Base-by-base conservation (phyloP, 2,329 filamentous ascomycete genomes). In the Cercospora sp. region DNA sequence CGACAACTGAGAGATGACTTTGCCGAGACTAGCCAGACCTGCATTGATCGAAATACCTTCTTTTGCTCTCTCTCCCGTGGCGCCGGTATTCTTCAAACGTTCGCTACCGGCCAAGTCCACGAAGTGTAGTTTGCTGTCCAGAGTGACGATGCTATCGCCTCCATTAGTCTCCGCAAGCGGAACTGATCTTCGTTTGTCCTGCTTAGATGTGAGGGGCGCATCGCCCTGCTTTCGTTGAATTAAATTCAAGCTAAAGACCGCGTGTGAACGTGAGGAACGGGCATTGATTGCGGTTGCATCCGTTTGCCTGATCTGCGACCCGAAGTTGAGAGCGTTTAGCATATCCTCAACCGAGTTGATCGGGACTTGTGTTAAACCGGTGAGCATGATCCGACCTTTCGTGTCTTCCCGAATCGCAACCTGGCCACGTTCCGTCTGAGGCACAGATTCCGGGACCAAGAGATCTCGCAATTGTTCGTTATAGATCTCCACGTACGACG, bases 11-110 rank as follows among this genome's bases (percentile, higher is more conserved):
- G 95, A 97, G 76, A 99, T 99, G 79, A 99, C 95, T 80, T 99
- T 99, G 78, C 95, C 95, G 28, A 99, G 84, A 69, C 94, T 94
- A 60, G 95, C 95, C 69, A 99, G 87, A 68, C 95, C 95, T 45
- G 92, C 95, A 76, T 99, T 99, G 84, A 99, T 99, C 12, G 94
- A 97, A 68, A 99, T 99, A 74, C 95, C 95, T 80, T 99, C 95
- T 78, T 90, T 94, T 45, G 95, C 95, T 66, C 95, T 88, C 74
- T 98, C 95, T 53, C 95, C 95, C 71, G 97, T 94, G 0, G 95
- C 95, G 36, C 93, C 93, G 0, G 95, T 99, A 75, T 99, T 98
- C 83, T 99, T 99, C 76, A 99, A 83, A 74, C 95, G 88, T 82
- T 99, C 95, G 78, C 95, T 98, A 72, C 95, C 95, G 62, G 95